Evolutionary conservation across 805 yeast species (phyloP).

Genomic region (Pichia kluyveri): DNA sequence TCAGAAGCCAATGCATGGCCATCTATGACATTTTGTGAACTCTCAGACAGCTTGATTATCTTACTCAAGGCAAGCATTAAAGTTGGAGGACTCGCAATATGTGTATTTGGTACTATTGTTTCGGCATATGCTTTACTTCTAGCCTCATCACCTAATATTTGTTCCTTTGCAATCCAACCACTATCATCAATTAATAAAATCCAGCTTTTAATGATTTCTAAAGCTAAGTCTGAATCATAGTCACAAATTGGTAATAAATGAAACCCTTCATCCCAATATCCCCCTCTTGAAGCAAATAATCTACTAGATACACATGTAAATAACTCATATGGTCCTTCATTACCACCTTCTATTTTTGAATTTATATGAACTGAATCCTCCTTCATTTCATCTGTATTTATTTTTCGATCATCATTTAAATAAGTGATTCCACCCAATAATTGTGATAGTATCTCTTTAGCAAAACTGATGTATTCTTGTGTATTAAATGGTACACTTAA

Average conservation of each 20-base stretch:
- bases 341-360: slow-evolving; percentile 36
- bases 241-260: slow-evolving; percentile 75
- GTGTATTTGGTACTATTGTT: slow-evolving; percentile 79
- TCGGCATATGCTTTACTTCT: slow-evolving; percentile 79
- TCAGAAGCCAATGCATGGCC: slow-evolving; percentile 9
- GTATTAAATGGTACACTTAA: slow-evolving; percentile 46
- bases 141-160: slow-evolving; percentile 85
- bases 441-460: slow-evolving; percentile 72
- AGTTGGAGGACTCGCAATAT: slow-evolving; percentile 94
- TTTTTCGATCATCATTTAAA: slow-evolving; percentile 73
- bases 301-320: slow-evolving; percentile 86
- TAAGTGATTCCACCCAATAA: slow-evolving; percentile 86
- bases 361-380: slow-evolving; percentile 64
- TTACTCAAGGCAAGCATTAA: slow-evolving; percentile 64
- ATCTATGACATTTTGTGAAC: slow-evolving; percentile 5
- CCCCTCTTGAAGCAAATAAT: slow-evolving; percentile 92
- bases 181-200: slow-evolving; percentile 73
- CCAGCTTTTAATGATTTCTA: slow-evolving; percentile 84
- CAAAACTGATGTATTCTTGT: slow-evolving; percentile 44
- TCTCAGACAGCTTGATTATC: slow-evolving; percentile 32
- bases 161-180: slow-evolving; percentile 97
- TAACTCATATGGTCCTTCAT: slow-evolving; percentile 70
- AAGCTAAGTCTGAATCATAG: slow-evolving; percentile 73
- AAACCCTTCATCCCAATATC: slow-evolving; percentile 98
- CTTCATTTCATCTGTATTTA: slow-evolving; percentile 60